Evolutionary conservation across 2,329 filamentous ascomycete genomes (phyloP), one percentile per base, ranked within the genome.

Genomic region (Proliferodiscus dingleyae): DNA sequence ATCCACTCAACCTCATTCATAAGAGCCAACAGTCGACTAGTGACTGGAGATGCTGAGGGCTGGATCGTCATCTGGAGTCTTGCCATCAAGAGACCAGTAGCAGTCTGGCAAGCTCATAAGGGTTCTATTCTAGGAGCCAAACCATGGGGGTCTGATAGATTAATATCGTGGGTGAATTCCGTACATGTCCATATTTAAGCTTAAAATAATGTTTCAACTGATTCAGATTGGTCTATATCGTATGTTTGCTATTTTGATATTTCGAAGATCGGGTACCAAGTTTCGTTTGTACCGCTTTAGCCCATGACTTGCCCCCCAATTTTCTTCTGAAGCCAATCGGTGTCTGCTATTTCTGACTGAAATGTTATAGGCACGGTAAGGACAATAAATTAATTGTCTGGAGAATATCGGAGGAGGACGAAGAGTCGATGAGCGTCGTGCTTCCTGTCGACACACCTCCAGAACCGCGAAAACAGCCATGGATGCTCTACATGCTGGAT

Each of bases 1-100:
- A 82, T 96, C 38, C 89, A 96, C 62, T 78, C 81, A 16, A 74
- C 90, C 3, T 70, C 77, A 42, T 91, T 97, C 62, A 72, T 88
- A 55, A 75, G 79, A 43, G 65, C 70, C 32, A 95, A 96, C 63
- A 74, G 79, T 47, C 83, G 87, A 26, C 80, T 98, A 5, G 71
- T 88, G 10, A 93, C 89, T 1, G 91, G 87, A 28, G 93, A 98
- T 67, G 87, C 89, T 7, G 87, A 95, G 33, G 93, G 93, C 48
- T 96, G 85, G 75, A 73, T 95, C 26, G 77, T 95, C 5, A 69
- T 89, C 18, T 98, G 93, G 93, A 84, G 87, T 62, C 71, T 95
- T 30, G 77, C 83, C 21, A 87, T 83, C 41, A 90, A 94, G 72
- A 78, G 93, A 26, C 80, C 91, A 0, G 74, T 81, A 7, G 87